Base-by-base conservation (phyloP, 441 rosid genomes). In the Breynia disticha region DNA sequence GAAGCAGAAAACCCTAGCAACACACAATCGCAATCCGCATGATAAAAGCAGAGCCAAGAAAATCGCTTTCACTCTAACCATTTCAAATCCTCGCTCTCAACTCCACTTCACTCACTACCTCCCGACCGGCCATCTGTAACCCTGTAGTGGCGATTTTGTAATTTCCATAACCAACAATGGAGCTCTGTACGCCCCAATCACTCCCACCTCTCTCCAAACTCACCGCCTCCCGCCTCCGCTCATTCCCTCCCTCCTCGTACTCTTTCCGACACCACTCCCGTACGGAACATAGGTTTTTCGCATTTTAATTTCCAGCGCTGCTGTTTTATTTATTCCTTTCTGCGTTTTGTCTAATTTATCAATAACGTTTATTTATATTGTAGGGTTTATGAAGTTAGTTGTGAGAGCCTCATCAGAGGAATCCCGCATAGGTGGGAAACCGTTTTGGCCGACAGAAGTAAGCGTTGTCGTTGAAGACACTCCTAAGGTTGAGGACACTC, bases 381-480 rank as follows among this genome's bases (percentile, higher is more conserved):
- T 72, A 15, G 50, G 41, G 15, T 74, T 58, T 28, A 57, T 46
- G 5, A 51, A 58, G n/a, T 56, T 28, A 21, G 61, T 70, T 48
- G 72, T 75, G 20, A 79, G 80, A 67, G 91, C 82, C 28, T 68
- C 77, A 49, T 67, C 80, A 21, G 93, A 78, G 22, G 95, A 80
- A 50, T 47, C 77, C 7, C 62, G 82, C 10, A 49, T 54, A 54
- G 86, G 72, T 59, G 56, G 71, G 3, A 67, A 67, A 35, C 67
- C 60, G 21, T 70, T 57, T 68, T 72, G 55, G 48, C 66, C 64
- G 5, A 80, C 71, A 51, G 79, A 80, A 17, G 48, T 50, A 56
- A 89, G 80, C 28, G 65, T 76, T 47, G 48, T 66, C 1, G 66
- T 79, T 28, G 93, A 78, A 20, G 95, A 80, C 48, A 45, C 77